Conservation (phyloP, 257 asterid genomes). For the Asclepias syriaca region DNA sequence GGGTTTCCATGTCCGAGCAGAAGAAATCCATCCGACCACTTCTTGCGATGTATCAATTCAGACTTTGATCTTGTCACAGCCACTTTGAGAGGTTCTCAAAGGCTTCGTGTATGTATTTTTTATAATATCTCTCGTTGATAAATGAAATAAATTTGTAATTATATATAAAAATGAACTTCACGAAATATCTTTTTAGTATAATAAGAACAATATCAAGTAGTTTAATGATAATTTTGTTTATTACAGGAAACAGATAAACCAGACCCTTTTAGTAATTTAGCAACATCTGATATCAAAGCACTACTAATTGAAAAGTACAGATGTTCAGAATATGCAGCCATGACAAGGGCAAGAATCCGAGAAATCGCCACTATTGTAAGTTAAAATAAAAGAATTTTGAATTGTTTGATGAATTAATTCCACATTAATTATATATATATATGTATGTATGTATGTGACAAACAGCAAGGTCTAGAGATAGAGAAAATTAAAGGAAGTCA, state of each 20-base stretch:
- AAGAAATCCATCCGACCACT: slow-evolving; percentile 95
- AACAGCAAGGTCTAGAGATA: slow-evolving; percentile 63
- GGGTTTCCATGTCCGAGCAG: slow-evolving; percentile 95
- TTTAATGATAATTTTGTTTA: neutral
- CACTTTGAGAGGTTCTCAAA: slow-evolving; percentile 70
- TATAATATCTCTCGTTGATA: neutral
- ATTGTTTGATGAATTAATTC: neutral
- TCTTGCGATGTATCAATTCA: slow-evolving; percentile 81
- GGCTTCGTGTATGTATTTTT: slow-evolving; percentile 52
- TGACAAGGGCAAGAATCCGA: slow-evolving; percentile 37
- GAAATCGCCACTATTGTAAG: slow-evolving; percentile 56
- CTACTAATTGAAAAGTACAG: slow-evolving; percentile 59
- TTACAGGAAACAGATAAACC: slow-evolving; percentile 47
- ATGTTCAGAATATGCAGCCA: slow-evolving; percentile 52
- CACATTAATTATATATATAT: neutral
- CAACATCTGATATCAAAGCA: slow-evolving; percentile 71
- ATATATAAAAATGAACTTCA: too few species aligned
- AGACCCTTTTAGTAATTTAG: slow-evolving; percentile 68
- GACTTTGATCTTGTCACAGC: slow-evolving; percentile 86
- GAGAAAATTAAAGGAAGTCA: slow-evolving; percentile 69
- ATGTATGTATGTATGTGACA: too few species aligned
- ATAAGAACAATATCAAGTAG: too few species aligned
- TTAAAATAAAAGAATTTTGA: neutral
- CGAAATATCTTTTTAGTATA: too few species aligned
- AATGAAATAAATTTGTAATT: too few species aligned